Evolutionary conservation across 1,284 basidiomycete genomes (phyloP), one percentile per base, ranked within the genome.

Genomic region (Naganishia sp.): DNA sequence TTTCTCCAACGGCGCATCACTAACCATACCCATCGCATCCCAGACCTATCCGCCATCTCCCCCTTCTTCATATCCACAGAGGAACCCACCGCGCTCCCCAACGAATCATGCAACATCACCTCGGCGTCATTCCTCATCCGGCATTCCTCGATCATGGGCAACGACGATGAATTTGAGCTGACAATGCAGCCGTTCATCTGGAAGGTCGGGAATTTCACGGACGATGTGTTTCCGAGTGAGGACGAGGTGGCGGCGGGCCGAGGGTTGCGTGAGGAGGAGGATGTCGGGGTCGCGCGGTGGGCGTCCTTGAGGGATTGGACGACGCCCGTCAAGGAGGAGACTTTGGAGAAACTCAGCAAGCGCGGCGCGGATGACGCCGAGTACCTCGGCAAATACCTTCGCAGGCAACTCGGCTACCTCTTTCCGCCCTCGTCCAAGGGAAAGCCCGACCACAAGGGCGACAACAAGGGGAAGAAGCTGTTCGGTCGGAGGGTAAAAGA

Each of bases 331-430:
- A 86, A 88, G 82, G 83, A 89, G 63, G 82, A 83, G 46, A 91
- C 90, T 73, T 83, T 95, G 50, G 90, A 94, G 70, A 85, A 88
- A 10, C 79, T 95, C 68, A 79, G 77, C 17, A 71, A 74, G 45
- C 71, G 74, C 7, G 81, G 81, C 1, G 74, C 71, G 50, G 69
- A 73, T 21, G 81, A 82, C 68, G 75, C 81, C 17, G 69, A 72
- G 58, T 61, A 61, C 17, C 69, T 80, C 11, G 81, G 81, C 4
- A 71, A 75, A 63, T 69, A 74, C 51, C 72, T 81, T 52, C 55
- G 77, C 31, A 68, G 76, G 43, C 72, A 78, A 55, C 81, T 81
- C 69, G 67, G 71, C 17, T 63, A 69, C 43, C 72, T 82, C 0
- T 72, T 82, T 67, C 80, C 81, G 0, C 69, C 75, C 11, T 70